Conservation (phyloP, 73 alveolate genomes). For the Tetrahymena thermophila region DNA sequence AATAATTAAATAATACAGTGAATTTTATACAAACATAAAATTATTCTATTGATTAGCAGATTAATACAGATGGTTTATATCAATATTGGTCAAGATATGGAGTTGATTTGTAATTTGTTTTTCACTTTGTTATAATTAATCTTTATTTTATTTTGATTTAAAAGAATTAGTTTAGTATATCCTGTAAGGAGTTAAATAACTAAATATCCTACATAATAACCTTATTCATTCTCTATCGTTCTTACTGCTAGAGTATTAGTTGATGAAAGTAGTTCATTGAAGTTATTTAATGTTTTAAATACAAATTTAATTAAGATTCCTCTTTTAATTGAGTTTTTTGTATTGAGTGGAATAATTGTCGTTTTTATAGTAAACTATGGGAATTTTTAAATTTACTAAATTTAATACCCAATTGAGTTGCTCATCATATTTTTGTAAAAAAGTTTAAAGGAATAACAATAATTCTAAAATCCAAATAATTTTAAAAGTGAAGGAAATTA, state of each 20-base stretch:
- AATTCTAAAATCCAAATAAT: background rate
- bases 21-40: background rate
- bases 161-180: background rate
- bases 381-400: too few relatives aligned
- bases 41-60: background rate
- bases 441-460: background rate
- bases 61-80: background rate
- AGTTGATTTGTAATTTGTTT: background rate
- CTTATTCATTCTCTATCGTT: background rate
- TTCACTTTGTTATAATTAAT: too few relatives aligned
- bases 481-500: too few relatives aligned
- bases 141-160: too few relatives aligned
- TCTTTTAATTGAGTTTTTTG: background rate
- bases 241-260: background rate
- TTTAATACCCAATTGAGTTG: background rate
- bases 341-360: background rate
- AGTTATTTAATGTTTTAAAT: too few relatives aligned
- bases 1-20: background rate
- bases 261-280: background rate
- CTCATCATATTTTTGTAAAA: too few relatives aligned
- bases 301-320: background rate
- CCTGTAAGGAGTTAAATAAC: background rate
- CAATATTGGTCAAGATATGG: background rate
- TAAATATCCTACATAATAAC: background rate
- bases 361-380: background rate